These are phyloP conservation scores for Daldinia decipiens DNA, from an alignment of 495 filamentous ascomycete genomes.

Conservation along the genomic window DNA sequence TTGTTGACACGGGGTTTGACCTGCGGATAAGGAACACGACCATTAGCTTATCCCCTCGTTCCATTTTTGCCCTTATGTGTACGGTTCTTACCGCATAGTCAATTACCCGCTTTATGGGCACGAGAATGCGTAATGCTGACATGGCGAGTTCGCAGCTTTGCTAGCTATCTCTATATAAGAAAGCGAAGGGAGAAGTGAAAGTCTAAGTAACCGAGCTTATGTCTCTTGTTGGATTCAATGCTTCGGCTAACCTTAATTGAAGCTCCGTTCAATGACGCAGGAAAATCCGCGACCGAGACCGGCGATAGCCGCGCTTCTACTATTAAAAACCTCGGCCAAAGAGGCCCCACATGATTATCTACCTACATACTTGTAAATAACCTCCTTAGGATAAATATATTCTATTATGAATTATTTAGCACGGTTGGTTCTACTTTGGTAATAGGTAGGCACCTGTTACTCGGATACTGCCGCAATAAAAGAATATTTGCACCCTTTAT, in stretches of 20 bases:
- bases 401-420: background rate
- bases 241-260: slow-evolving; percentile 12
- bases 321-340: slow-evolving; percentile 28
- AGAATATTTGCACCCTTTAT: slow-evolving; percentile 5
- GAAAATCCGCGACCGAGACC: slow-evolving; percentile 46
- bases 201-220: slow-evolving; percentile 22
- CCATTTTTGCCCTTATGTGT: background rate
- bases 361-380: background rate
- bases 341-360: slow-evolving; percentile 33
- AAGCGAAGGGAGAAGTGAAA: background rate
- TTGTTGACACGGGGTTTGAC: slow-evolving; percentile 99
- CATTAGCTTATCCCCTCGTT: slow-evolving; percentile 27
- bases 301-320: slow-evolving; percentile 45
- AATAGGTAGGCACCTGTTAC: background rate
- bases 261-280: slow-evolving; percentile 43
- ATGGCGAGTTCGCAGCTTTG: slow-evolving; percentile 57
- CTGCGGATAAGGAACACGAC: slow-evolving; percentile 57
- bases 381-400: background rate
- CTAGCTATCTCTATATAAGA: slow-evolving; percentile 14
- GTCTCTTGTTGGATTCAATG: slow-evolving; percentile 10
- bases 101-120: slow-evolving; percentile 97
- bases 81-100: slow-evolving; percentile 87
- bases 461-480: background rate
- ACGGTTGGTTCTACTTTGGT: too few relatives aligned
- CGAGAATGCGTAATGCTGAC: slow-evolving; percentile 89